A percentile compares a stretch with the other conserved stretches of the same genome.
Evolutionary conservation across 2,329 filamentous ascomycete species (phyloP).

Genomic region (Diplodia seriata): DNA sequence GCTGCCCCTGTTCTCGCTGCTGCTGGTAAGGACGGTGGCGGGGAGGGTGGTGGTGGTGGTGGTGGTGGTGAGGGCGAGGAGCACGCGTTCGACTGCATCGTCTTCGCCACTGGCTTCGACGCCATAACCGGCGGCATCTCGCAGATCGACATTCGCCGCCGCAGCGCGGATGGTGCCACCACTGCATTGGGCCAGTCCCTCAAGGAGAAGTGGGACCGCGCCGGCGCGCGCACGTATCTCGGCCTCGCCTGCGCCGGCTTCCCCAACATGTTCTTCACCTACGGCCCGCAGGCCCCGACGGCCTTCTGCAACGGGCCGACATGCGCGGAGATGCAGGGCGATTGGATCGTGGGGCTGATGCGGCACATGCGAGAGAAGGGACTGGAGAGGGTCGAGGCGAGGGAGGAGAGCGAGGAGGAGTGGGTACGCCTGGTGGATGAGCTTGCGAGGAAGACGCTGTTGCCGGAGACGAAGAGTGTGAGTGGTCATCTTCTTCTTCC

Average conservation of each 20-base stretch:
- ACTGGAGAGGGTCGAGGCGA: slow-evolving; percentile 61
- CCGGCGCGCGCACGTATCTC: slow-evolving; percentile 43
- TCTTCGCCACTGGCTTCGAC: slow-evolving; percentile 55
- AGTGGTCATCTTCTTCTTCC: slow-evolving; percentile 18
- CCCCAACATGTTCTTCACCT: slow-evolving; percentile 56
- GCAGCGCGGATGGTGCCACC: slow-evolving; percentile 33
- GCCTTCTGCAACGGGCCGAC: slow-evolving; percentile 64
- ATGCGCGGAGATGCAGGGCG: slow-evolving; percentile 62
- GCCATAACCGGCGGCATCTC: slow-evolving; percentile 47
- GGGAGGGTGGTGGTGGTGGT: too few species aligned
- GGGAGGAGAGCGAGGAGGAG: slow-evolving; percentile 51
- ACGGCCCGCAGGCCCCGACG: slow-evolving; percentile 62
- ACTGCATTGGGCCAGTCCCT: slow-evolving; percentile 27
- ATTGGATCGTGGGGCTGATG: slow-evolving; percentile 62
- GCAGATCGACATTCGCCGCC: slow-evolving; percentile 47
- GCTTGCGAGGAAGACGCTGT: slow-evolving; percentile 55
- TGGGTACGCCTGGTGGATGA: slow-evolving; percentile 61
- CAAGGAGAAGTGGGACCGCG: slow-evolving; percentile 29
- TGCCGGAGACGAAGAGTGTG: slow-evolving; percentile 56
- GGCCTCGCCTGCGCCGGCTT: slow-evolving; percentile 50
- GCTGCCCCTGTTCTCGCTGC: too few species aligned
- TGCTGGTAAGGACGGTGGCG: too few species aligned
- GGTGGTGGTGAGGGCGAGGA: slow-evolving; percentile 47
- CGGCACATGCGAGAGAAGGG: slow-evolving; percentile 55
- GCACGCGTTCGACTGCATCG: slow-evolving; percentile 61